phyloP scores from a whole-genome alignment of 495 filamentous ascomycete species.

The Lasiosphaeriaceae sp. region DNA sequence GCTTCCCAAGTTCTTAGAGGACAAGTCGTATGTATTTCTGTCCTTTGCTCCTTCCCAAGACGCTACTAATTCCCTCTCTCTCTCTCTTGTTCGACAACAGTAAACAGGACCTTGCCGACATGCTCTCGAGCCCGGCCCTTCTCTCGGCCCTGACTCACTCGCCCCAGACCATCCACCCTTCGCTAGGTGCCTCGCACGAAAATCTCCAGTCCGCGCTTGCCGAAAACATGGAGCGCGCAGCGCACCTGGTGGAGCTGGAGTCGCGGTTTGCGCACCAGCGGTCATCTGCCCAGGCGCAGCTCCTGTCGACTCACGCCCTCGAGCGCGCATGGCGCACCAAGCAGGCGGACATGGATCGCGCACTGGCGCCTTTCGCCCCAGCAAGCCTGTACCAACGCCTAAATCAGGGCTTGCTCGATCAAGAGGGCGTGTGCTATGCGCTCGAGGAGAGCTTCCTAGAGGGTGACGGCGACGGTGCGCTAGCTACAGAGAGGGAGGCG shows the following conservation, averaged over 20 bases:
- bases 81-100: conserved; percentile 17
- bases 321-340: conserved; percentile 89
- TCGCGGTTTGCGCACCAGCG: conserved; percentile 60
- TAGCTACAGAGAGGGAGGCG: conserved; percentile 71
- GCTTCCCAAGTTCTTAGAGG: conserved; percentile 65
- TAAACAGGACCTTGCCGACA: conserved; percentile 61
- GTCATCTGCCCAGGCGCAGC: conserved; percentile 66
- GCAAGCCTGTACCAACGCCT: conserved; percentile 78
- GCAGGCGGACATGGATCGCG: conserved; percentile 81
- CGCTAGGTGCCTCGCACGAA: conserved; percentile 48
- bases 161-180: conserved; percentile 64
- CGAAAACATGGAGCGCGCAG: conserved; percentile 63
- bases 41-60: neutral
- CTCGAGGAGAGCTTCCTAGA: conserved; percentile 91
- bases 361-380: conserved; percentile 78
- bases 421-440: conserved; percentile 74
- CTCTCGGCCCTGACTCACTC: conserved; percentile 62
- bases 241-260: conserved; percentile 55
- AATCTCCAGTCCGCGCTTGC: conserved; percentile 59
- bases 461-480: conserved; percentile 21
- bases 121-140: conserved; percentile 56
- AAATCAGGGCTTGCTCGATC: conserved; percentile 69
- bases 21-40: conserved; percentile 61
- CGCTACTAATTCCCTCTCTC: neutral
- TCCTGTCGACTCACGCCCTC: conserved; percentile 77